Evolutionary conservation across 805 yeast genomes (phyloP), one percentile per base, ranked within the genome.

Genomic region (Candida namnaoensis): DNA sequence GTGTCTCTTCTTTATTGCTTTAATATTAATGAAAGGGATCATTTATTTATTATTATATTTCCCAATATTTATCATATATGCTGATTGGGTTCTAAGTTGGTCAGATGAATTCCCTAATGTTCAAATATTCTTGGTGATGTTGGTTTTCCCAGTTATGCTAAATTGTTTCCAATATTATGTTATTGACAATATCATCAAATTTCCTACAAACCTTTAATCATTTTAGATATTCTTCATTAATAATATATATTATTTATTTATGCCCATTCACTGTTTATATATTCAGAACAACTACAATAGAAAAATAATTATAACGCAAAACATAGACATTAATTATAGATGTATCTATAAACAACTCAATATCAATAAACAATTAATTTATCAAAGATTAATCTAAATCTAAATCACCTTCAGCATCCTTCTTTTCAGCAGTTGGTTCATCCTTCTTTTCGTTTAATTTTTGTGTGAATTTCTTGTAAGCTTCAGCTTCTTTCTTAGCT

Each of bases 41-140:
- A 66, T 82, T 9, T 78, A 75, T 45, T 47, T 82, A 2, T 57
- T 87, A 34, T 69, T 84, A 34, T 71, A 78, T 38, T 61, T 80
- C 48, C 90, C 88, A 36, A 66, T 80, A 44, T 74, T 86, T 46
- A 90, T 84, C 46, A 66, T 67, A 34, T 66, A 84, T 37, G 88
- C 95, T 12, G 80, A 80, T 44, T 77, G 85, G 67, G 62, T 88
- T 32, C 65, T 91, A 25, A 76, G 85, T n/a, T 85, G 96, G 93
- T 76, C 93, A 5, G 81, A 82, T 51, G 76, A 75, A 41, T 79
- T 80, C 59, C 93, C 95, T 3, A 78, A 82, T 47, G 70, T 88
- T 34, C 96, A 93, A 58, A 86, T 91, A 13, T 80, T 84, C 34
- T 74, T 91, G 46, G 96, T 93, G 25, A 82, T 91, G 80, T 76